Conservation (phyloP, 2,329 filamentous ascomycete species). For the Venturia asperata region DNA sequence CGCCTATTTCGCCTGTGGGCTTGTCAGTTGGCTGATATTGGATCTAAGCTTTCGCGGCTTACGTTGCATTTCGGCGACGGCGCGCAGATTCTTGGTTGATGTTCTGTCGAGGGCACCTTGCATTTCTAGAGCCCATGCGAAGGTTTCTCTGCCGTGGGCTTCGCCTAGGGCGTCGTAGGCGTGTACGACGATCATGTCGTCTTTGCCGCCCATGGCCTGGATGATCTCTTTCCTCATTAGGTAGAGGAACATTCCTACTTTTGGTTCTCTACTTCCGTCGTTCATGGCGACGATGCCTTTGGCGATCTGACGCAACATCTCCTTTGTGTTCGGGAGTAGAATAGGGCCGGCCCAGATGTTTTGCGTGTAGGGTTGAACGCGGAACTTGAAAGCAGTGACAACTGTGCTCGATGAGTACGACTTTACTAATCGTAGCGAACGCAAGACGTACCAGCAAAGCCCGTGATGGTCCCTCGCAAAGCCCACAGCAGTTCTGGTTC, state of each 20-base stretch:
- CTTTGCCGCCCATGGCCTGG: constrained; percentile 17
- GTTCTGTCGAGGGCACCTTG: constrained; percentile 17
- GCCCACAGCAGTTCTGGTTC: constrained; percentile 39
- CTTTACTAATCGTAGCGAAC: neutral
- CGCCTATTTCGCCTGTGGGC: neutral
- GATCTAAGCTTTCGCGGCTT: neutral
- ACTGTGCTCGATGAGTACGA: constrained; percentile 20
- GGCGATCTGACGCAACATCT: neutral
- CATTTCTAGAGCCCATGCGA: constrained; percentile 15
- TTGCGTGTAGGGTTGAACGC: constrained; percentile 26
- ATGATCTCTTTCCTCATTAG: constrained; percentile 14
- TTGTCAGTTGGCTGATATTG: neutral
- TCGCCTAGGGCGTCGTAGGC: constrained; percentile 18
- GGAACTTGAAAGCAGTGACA: constrained; percentile 27
- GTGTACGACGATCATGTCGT: constrained; percentile 19
- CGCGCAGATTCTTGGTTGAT: neutral
- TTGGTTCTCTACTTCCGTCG: neutral
- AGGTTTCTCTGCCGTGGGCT: constrained; percentile 12
- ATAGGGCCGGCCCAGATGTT: constrained; percentile 23
- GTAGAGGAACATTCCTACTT: constrained; percentile 18
- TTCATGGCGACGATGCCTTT: constrained; percentile 15
- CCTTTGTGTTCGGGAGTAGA: constrained; percentile 6
- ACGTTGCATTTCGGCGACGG: constrained; percentile 15
- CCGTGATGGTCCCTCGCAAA: constrained; percentile 35
- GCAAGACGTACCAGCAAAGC: constrained; percentile 26